Evolutionary conservation across 441 rosid species (phyloP), one percentile per base, ranked within the genome.

Genomic region (Gossypium davidsonii): DNA sequence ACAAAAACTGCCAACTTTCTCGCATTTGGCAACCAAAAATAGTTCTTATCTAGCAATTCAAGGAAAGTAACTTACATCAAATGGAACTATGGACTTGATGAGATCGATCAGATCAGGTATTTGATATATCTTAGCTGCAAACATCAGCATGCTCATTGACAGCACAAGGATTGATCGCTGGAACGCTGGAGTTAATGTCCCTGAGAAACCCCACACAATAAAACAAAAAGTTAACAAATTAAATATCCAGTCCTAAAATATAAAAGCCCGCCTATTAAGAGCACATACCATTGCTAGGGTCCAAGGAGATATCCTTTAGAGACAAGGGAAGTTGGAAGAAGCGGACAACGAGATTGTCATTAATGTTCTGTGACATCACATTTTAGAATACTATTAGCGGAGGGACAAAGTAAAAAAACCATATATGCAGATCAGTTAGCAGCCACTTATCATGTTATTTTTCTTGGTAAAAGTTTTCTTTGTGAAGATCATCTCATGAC

Each of bases 311-410:
- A 53, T 81, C 85, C 79, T 84, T 85, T 48, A 95, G 87, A 31
- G 97, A 91, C 65, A 91, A 79, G 21, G 91, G 82, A 77, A 91
- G 96, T 85, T 96, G 99, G 81, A 96, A 93, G 88, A 85, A 84
- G 74, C 91, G 83, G 49, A 85, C 79, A 62, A 90, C 83, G 58
- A 88, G 83, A 80, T 74, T 84, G 62, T 82, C 90, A 74, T 80
- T 86, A 17, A 85, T 79, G 77, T 84, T 88, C 98, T 95, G 98
- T 76, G 79, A 67, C 60, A 75, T 67, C 51, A 55, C 37, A 76
- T 49, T 52, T 76, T 62, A 34, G 39, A 25, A 28, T 18, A 59
- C 6, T 11, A 18, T 71, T 28, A 48, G 17, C 18, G 8, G 42
- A 6, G 66, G 15, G 14, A 51, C 25, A 7, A 56, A 69, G 20